These are phyloP conservation scores for Dactylellina drechsleri DNA, from an alignment of 2,329 filamentous ascomycete species.

Conservation along the genomic window DNA sequence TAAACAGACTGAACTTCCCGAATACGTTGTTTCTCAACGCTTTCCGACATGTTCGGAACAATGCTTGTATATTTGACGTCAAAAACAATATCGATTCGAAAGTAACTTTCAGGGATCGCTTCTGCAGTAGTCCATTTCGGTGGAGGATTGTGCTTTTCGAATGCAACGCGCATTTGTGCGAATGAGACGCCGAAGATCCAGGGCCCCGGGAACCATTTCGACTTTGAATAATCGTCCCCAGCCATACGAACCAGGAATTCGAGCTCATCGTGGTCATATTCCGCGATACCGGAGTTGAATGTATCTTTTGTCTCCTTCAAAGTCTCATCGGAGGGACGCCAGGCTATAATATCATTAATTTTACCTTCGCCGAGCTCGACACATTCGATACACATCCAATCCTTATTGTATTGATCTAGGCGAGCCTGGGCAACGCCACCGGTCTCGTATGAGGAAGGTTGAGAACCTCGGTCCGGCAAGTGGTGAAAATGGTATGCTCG, in stretches of 20 bases:
- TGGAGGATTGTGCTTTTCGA: slow-evolving; percentile 74
- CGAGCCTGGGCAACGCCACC: slow-evolving; percentile 65
- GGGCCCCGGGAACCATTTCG: slow-evolving; percentile 84
- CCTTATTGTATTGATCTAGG: slow-evolving; percentile 76
- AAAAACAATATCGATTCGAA: slow-evolving; percentile 89
- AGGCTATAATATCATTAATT: slow-evolving; percentile 83
- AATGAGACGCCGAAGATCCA: slow-evolving; percentile 83
- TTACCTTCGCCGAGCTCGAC: slow-evolving; percentile 70
- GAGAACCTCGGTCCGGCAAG: slow-evolving; percentile 67
- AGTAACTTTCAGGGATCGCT: slow-evolving; percentile 86
- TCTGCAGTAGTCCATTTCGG: slow-evolving; percentile 78
- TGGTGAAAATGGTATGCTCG: slow-evolving; percentile 87
- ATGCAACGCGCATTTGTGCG: slow-evolving; percentile 75
- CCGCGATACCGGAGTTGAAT: slow-evolving; percentile 62
- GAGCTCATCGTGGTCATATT: slow-evolving; percentile 78
- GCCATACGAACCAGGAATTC: slow-evolving; percentile 95
- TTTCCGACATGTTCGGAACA: slow-evolving; percentile 64
- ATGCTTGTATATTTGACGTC: slow-evolving; percentile 75
- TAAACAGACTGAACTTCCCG: slow-evolving; percentile 77
- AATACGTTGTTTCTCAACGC: slow-evolving; percentile 75
- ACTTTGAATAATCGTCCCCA: slow-evolving; percentile 79
- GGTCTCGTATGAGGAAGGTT: slow-evolving; percentile 62
- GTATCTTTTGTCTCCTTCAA: slow-evolving; percentile 67
- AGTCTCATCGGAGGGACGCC: slow-evolving; percentile 76
- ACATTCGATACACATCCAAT: slow-evolving; percentile 86